Conservation (phyloP, 139 green algal genomes). For the Yamagishiella unicocca region DNA sequence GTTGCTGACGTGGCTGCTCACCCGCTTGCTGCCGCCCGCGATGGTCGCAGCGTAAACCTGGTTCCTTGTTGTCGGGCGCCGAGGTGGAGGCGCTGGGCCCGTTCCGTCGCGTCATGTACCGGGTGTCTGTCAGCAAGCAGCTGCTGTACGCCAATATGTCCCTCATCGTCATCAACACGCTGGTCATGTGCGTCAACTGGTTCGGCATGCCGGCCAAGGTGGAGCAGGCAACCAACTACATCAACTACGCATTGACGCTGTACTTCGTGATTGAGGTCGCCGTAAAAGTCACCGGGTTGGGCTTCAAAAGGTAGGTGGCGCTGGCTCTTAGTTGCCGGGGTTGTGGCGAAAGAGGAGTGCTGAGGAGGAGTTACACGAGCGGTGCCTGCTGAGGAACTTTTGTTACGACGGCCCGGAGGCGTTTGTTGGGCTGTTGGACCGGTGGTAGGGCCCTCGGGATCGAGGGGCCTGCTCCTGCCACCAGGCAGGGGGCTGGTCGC, state of each 20-base stretch:
- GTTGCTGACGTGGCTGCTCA: not conserved
- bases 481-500: too few species aligned
- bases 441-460: too few species aligned
- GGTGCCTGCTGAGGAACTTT: too few species aligned
- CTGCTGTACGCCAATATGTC: not conserved
- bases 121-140: not conserved
- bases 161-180: slow-evolving; percentile 58
- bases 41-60: too few species aligned
- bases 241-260: slow-evolving; percentile 71
- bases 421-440: too few species aligned
- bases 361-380: not conserved
- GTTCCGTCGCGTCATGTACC: not conserved
- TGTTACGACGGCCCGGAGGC: too few species aligned
- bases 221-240: slow-evolving; percentile 38
- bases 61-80: not conserved
- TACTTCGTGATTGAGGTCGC: slow-evolving; percentile 72
- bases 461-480: too few species aligned
- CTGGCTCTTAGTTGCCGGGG: too few species aligned
- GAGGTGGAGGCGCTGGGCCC: slow-evolving; percentile 6
- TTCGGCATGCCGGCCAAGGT: slow-evolving; percentile 61
- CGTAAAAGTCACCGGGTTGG: slow-evolving; percentile 30
- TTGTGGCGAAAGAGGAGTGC: not conserved
- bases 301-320: not conserved
- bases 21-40: not conserved
- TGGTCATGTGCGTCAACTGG: slow-evolving; percentile 56